phyloP scores from a whole-genome alignment of 83 land plant genomes.

The Thuja plicata region DNA sequence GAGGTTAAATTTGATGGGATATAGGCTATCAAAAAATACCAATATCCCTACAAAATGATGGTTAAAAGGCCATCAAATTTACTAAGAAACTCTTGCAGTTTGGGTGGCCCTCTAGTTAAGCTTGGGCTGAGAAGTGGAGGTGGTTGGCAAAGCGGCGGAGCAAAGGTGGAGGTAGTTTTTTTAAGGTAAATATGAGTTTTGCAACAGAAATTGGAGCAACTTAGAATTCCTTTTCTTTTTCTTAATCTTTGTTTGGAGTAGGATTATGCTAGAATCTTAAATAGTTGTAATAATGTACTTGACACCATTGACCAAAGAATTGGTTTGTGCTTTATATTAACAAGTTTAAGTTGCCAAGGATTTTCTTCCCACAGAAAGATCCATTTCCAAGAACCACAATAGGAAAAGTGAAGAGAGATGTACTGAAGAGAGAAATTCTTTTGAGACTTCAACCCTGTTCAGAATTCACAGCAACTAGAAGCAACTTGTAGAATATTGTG shows the following conservation, averaged over 20 bases:
- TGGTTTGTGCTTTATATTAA: slow-evolving; percentile 4
- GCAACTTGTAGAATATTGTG: slow-evolving; percentile 10
- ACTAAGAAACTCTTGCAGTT: too few relatives aligned
- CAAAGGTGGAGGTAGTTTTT: too few relatives aligned
- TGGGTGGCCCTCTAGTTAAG: too few relatives aligned
- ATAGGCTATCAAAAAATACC: too few relatives aligned
- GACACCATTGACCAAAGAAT: not conserved
- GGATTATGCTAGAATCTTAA: not conserved
- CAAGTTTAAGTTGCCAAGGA: slow-evolving; percentile 72
- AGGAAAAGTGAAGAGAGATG: slow-evolving; percentile 69
- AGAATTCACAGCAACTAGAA: slow-evolving; percentile 5
- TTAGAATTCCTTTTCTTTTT: not conserved
- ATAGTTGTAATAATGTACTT: not conserved
- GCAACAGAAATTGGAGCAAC: not conserved
- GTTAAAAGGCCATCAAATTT: too few relatives aligned
- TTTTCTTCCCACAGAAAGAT: slow-evolving; percentile 40
- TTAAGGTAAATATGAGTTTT: not conserved
- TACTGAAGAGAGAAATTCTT: slow-evolving; percentile 39
- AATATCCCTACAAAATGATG: too few relatives aligned
- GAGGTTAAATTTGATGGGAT: too few relatives aligned
- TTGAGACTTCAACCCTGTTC: slow-evolving; percentile 17
- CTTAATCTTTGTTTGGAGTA: not conserved
- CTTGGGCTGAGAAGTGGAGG: too few relatives aligned
- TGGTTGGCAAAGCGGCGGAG: too few relatives aligned
- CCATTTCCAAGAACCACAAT: slow-evolving; percentile 53